Conservation (phyloP, 192 early-diverging fungal genomes). For the Bifiguratus adelaidae region DNA sequence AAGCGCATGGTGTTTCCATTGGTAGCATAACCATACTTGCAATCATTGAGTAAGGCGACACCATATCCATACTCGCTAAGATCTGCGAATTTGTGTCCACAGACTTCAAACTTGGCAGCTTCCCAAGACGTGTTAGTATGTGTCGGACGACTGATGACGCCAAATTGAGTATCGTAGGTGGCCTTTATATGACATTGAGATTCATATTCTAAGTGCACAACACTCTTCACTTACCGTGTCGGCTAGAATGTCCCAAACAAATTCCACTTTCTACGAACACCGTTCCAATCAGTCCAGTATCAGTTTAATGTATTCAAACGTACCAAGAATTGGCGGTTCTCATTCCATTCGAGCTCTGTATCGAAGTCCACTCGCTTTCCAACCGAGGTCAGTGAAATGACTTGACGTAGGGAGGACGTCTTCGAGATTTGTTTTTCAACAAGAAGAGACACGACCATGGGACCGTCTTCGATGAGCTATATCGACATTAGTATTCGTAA, state of each 20-base stretch:
- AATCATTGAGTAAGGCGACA: conserved; percentile 88
- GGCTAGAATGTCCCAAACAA: conserved; percentile 71
- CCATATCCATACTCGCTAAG: conserved; percentile 93
- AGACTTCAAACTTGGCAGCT: conserved; percentile 94
- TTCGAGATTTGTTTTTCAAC: conserved; percentile 51
- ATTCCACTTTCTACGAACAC: conserved; percentile 74
- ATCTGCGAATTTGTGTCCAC: conserved; percentile 94
- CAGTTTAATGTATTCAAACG: background rate
- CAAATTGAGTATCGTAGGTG: conserved; percentile 96
- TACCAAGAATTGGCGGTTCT: conserved; percentile 77
- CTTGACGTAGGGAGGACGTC: conserved; percentile 62
- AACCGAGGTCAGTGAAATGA: conserved; percentile 63
- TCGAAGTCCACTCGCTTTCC: conserved; percentile 79
- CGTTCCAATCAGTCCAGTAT: background rate
- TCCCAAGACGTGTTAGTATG: conserved; percentile 93
- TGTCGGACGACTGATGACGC: conserved; percentile 82
- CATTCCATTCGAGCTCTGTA: conserved; percentile 84
- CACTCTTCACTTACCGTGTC: conserved; percentile 33
- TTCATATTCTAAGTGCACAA: background rate
- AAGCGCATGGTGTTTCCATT: conserved; percentile 74
- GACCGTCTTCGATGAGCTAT: conserved; percentile 66
- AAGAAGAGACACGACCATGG: conserved; percentile 64
- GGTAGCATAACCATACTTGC: conserved; percentile 94
- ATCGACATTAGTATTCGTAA: background rate
- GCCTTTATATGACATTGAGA: conserved; percentile 29